Evolutionary conservation across 352 stramenopile species (phyloP).

Genomic region (Phytophthora multivora): DNA sequence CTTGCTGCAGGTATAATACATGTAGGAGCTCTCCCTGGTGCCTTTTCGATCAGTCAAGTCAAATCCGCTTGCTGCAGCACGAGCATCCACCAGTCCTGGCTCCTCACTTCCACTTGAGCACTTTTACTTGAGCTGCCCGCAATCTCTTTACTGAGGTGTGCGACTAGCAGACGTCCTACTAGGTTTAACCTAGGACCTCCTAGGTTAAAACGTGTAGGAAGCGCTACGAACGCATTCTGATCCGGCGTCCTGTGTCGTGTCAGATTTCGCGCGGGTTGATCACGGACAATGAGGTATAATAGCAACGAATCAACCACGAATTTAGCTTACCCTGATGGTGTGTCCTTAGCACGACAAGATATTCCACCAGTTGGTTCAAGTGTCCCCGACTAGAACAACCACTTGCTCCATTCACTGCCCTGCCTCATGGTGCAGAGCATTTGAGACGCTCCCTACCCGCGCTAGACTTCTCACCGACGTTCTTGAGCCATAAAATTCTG

Average conservation of each 20-base stretch:
- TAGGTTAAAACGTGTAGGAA: too few relatives aligned
- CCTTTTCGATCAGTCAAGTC: constrained; percentile 17
- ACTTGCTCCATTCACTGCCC: constrained; percentile 2
- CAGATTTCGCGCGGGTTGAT: background rate
- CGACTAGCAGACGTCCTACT: too few relatives aligned
- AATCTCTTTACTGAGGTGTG: constrained; percentile 1
- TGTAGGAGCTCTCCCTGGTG: background rate
- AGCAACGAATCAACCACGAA: background rate
- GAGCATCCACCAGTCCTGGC: constrained; percentile 13
- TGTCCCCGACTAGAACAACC: background rate
- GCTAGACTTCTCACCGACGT: constrained; percentile 7
- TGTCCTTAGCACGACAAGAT: constrained; percentile 6
- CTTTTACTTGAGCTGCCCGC: constrained; percentile 14
- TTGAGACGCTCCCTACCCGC: constrained; percentile 6
- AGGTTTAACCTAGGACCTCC: too few relatives aligned
- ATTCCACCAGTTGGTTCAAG: background rate
- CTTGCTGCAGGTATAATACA: background rate
- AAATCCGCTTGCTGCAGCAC: constrained; percentile 7
- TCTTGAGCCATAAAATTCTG: constrained; percentile 8
- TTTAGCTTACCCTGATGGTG: background rate
- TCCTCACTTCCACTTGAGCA: constrained; percentile 4
- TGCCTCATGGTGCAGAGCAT: constrained; percentile 20
- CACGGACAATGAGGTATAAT: background rate
- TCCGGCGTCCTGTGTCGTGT: constrained; percentile 1
- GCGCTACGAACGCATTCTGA: background rate